Base-by-base conservation (phyloP, 345 rosid genomes). In the Carallia pectinifolia region DNA sequence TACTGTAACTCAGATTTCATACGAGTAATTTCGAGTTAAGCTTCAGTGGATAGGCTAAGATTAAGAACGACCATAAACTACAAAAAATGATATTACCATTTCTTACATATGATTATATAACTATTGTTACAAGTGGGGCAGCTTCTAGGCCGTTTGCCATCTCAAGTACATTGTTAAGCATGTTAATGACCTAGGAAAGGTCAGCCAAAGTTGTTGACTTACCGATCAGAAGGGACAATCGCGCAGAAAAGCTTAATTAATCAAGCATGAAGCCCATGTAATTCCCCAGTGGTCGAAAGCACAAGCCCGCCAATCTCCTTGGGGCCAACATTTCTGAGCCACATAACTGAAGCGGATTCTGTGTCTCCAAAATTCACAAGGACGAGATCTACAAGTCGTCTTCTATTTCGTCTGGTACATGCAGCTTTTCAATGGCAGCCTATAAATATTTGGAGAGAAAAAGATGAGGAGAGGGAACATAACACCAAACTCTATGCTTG, bases 361-460 rank as follows among this genome's bases (percentile, higher is more conserved):
- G 56, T 34, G 33, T 58, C 59, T 70, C 40, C 76, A 39, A 39
- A 61, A 55, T 31, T 44, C 48, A 53, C 6, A 55, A 18, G 59
- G 19, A 44, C 23, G 3, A 59, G 56, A 63, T 67, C 80, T 78
- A 89, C 71, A 84, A 69, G 80, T 66, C 75, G 77, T 90, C 99
- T 58, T 89, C 97, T 29, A 92, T 53, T 74, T 92, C 98, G 73
- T 95, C 98, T 2, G 99, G 99, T 60, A 95, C 93, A 73, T 90
- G 99, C 81, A 92, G 78, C 80, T 92, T 95, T 74, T 95, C 99
- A 44, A 95, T 95, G 72, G 96, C 97, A 77, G 99, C 97, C 99
- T 92, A 89, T 80, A 74, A 58, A 65, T 74, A 53, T 47, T 33
- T 58, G 31, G 12, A 9, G 23, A 56, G 60, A 40, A n/a, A 37